Evolutionary conservation across 805 yeast genomes (phyloP), one percentile per base, ranked within the genome.

Genomic region (Myxozyma mucilagina): DNA sequence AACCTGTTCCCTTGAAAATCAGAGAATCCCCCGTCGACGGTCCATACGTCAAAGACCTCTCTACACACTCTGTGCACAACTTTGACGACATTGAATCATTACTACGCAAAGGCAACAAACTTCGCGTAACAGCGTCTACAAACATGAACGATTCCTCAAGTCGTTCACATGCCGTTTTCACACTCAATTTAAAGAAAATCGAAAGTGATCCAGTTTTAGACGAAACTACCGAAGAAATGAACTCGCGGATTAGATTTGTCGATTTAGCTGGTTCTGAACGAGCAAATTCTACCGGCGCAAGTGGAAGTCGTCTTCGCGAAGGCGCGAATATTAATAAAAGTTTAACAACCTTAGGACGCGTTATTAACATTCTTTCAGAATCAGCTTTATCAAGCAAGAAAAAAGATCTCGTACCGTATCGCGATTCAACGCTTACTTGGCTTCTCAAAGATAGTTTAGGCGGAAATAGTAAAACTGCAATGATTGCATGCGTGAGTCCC

Each of bases 301-400:
- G 80, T 16, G 80, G 80, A 6, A 70, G 67, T 29, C 61, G 67
- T 3, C 58, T 65, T 8, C 47, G 67, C 7, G 97, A 90, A 72
- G 96, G 96, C 35, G 96, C 96, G 11, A 90, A 90, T 72, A 93
- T 93, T 71, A 90, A 90, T 73, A 83, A 85, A 71, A 88, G 96
- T 0, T 75, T 90, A 45, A 73, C 89, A 43, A 94, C 97, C 0
- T 75, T 90, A 51, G 96, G 96, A 0, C 75, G 90, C 63, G 85
- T 87, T 35, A 76, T 77, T 11, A 70, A 74, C 6, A 64, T 75
- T 18, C 67, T 77, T 1, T 80, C 83, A n/a, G 78, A 77, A 38
- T 63, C 73, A 0, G 88, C 89, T 69, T 87, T 96, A 70, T 70
- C 76, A 14, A 36, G 47, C 41, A 44, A 53, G 32, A 79, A 82